Base-by-base conservation (phyloP, 148 eudicot species). In the Chenopodium suecicum region DNA sequence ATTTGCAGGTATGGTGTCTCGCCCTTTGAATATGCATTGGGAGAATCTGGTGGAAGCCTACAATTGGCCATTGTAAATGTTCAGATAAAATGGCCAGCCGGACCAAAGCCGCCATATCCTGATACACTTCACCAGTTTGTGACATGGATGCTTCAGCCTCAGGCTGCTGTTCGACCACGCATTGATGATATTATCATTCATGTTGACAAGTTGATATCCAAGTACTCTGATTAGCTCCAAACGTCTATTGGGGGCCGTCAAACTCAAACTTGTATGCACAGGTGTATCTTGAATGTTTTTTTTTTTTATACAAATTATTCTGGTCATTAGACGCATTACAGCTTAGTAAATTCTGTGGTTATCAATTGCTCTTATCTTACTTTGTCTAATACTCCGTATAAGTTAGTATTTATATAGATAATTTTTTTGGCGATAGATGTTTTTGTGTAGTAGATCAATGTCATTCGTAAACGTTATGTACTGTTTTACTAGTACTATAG, bases 141-240 rank as follows among this genome's bases (percentile, higher is more conserved):
- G 76, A 92, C 95, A 31, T 96, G 99, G 99, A 94, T 96, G 99
- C 97, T 96, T 77, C 99, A 96, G 86, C 98, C 99, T 19, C 98
- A 94, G 80, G 86, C 94, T 66, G 82, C 99, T 9, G 98, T 96
- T 72, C 88, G 99, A 48, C 99, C 99, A 23, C 86, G 89, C 81
- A 96, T 96, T 14, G 98, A 92, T 54, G 99, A 96, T 79, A 90
- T 96, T 67, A 80, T 96, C 85, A 90, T 94, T 82, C 99, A 96
- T 22, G 98, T 96, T 19, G 99, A 94, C 83, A 95, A 92, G 86
- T 86, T 96, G 89, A 89, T 92, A 90, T 31, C 95, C 41, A 96
- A 96, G 87, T 92, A 90, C 89, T 91, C 98, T 54, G 82, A 76
- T 32, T 92, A 79, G 81, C 80, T 74, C 31, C 7, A 44, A 76